Evolutionary conservation across 257 asterid genomes (phyloP), one percentile per base, ranked within the genome.

Genomic region (Primulina eburnea): DNA sequence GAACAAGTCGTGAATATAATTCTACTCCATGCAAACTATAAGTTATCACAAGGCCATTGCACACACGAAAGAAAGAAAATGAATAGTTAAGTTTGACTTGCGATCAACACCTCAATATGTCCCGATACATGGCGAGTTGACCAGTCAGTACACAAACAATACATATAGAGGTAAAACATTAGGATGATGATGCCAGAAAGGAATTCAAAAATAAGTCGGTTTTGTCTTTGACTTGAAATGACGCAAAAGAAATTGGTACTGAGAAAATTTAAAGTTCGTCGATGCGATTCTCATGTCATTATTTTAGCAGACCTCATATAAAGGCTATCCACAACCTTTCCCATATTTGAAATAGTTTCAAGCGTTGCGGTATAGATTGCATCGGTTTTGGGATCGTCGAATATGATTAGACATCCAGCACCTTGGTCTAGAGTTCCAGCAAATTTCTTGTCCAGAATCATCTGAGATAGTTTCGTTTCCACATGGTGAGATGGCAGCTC

Each of bases 361-460:
- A 86, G 57, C 0, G 91, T 80, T 0, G 82, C 87, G 3, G 88
- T 83, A 62, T 86, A 86, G 50, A 86, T 81, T 1, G 88, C 91
- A 53, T 86, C 89, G 1, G 87, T 83, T 78, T 86, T 86, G 4
- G 88, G 84, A 76, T 86, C 89, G 30, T 83, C 87, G 26, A 86
- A 86, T 65, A 83, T 83, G 70, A 86, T 70, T 2, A 86, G 70
- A 73, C 91, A 86, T 64, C 91, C 91, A 33, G 89, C 91, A 18
- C 91, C 91, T 55, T 86, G 91, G 73, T 86, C 91, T 20, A 86
- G 78, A 26, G 91, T 86, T 67, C 91, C 91, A 12, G 85, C 91
- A 78, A 86, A 83, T 77, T 86, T 86, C 85, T 85, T 85, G 24
- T 85, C 90, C 59, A 85, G 77, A 65, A 85, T 85, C 90, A 85